Evolutionary conservation across 192 early-diverging fungal species (phyloP), one percentile per base, ranked within the genome.

Genomic region (Oehlia diaphana): DNA sequence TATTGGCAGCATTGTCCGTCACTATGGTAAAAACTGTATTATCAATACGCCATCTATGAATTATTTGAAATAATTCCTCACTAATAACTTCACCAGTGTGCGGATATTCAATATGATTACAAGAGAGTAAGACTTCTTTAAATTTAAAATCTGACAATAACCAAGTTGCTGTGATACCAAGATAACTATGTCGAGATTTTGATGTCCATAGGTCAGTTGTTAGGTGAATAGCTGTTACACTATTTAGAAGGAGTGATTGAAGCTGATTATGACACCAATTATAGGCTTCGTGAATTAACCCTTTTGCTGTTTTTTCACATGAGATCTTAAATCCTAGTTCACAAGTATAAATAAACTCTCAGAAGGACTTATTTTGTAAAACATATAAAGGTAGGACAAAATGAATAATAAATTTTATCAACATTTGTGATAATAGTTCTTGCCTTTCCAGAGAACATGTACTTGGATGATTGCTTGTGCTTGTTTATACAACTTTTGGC

Each of bases 401-500:
- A 8, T 33, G 9, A 69, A 69, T 69, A 42, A 69, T 69, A 69
- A 69, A 69, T 35, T 69, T 28, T 12, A 69, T 69, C 16, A 69
- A 69, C 6, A 35, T 69, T 69, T 9, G 42, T 72, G 70, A 14
- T 2, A 72, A 44, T 21, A 72, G 70, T 72, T 72, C 21, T 47
- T 72, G 70, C 28, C 35, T 47, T 44, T 72, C 2, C n/a, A 26
- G n/a, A 47, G 70, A n/a, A n/a, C n/a, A 72, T 72, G 1, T 44
- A 44, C 1, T 44, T 7, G 8, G 9, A 8, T 8, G 9, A 44
- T 44, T n/a, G n/a, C n/a, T n/a, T n/a, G n/a, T 44, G 42, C 8
- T 44, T 44, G 42, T 44, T 44, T 44, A 8, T 9, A 44, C 7
- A 44, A 1, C 8, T 44, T 9, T 44, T 44, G 8, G 42, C 42